These are phyloP conservation scores for Fragaria nilgerrensis DNA, from an alignment of 306 rosid species.

Conservation along the genomic window DNA sequence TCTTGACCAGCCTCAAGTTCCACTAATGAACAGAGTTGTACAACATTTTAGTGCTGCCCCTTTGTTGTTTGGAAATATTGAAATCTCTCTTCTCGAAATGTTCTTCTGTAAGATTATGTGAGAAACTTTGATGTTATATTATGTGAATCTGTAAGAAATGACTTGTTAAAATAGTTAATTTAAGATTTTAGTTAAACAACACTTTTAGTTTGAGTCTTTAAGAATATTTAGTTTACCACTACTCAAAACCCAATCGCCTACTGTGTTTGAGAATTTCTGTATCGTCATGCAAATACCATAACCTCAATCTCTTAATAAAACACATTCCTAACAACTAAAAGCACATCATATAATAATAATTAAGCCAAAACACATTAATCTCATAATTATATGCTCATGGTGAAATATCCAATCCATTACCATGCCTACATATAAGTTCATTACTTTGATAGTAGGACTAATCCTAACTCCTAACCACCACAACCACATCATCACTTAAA, in stretches of 20 bases:
- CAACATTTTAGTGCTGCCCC: slow-evolving; percentile 10
- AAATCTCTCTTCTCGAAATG: slow-evolving; percentile 12
- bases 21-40: slow-evolving; percentile 36
- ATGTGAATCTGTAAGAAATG: slow-evolving; percentile 34
- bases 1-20: slow-evolving; percentile 93
- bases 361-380: no score
- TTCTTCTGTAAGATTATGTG: slow-evolving; percentile 30
- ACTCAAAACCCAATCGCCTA: no score
- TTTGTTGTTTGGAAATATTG: slow-evolving; percentile 21
- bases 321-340: no score
- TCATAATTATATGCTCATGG: no score
- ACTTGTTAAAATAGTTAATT: slow-evolving; percentile 28
- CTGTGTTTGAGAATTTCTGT: no score
- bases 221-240: no score
- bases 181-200: background rate
- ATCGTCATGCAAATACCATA: no score
- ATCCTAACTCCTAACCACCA: background rate
- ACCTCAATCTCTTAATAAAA: no score
- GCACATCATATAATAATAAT: no score
- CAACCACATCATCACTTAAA: no score
- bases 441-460: background rate
- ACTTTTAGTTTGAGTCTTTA: no score
- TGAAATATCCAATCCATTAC: background rate
- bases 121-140: slow-evolving; percentile 28
- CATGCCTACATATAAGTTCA: no score